Conservation (phyloP, 2,329 filamentous ascomycete genomes). For the Chaetomium strumarium region DNA sequence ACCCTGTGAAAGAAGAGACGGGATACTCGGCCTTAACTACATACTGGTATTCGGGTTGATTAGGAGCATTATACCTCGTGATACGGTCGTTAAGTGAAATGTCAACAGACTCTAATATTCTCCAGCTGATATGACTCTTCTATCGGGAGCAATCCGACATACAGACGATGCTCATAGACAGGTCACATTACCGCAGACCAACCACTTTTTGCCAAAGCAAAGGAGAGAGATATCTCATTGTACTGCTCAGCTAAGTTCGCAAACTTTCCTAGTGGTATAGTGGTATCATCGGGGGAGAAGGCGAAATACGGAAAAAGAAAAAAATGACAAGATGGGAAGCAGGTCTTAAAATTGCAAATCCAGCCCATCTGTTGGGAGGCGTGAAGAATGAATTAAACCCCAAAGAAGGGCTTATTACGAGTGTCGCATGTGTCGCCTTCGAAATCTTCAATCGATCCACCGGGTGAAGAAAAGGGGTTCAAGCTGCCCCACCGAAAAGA, state of each 20-base stretch:
- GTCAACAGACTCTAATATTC: too few species aligned
- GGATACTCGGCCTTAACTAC: too few species aligned
- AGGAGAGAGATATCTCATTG: slow-evolving; percentile 2
- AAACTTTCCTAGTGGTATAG: slow-evolving; percentile 23
- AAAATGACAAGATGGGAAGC: slow-evolving; percentile 10
- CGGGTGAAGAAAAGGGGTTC: not conserved
- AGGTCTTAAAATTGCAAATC: not conserved
- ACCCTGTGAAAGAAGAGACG: too few species aligned
- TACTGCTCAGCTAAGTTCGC: slow-evolving; percentile 15
- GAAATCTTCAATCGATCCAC: slow-evolving; percentile 3
- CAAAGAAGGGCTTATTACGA: slow-evolving; percentile 18
- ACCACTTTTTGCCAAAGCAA: not conserved
- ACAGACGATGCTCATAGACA: too few species aligned
- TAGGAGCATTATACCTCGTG: too few species aligned
- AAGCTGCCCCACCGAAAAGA: not conserved
- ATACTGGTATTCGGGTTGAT: too few species aligned
- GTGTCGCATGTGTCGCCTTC: slow-evolving; percentile 3
- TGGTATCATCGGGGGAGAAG: slow-evolving; percentile 27
- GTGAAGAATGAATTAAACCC: not conserved
- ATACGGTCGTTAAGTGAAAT: too few species aligned
- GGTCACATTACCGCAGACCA: too few species aligned
- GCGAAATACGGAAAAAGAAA: slow-evolving; percentile 5
- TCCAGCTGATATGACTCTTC: too few species aligned
- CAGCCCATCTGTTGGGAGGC: too few species aligned
- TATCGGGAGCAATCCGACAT: too few species aligned